Conservation (phyloP, 768 basidiomycete species). For the Lactarius tabidus region DNA sequence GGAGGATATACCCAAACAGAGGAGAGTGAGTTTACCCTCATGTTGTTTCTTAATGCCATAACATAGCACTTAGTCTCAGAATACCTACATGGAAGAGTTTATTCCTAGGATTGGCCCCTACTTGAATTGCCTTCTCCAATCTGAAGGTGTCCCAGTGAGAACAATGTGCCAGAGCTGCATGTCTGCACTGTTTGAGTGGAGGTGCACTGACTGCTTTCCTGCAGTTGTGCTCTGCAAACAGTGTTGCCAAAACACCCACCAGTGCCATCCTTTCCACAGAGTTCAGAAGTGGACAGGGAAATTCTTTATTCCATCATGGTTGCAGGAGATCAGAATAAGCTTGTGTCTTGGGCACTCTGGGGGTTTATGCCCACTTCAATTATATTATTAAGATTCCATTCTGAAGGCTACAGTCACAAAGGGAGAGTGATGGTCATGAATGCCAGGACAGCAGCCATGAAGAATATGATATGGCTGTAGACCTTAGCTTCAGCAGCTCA, state of each 20-base stretch:
- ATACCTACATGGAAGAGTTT: no score
- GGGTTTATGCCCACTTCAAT: background rate
- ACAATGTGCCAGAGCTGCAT: no score
- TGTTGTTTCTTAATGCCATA: no score
- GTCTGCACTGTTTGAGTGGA: background rate
- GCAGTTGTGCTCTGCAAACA: background rate
- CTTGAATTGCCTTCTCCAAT: no score
- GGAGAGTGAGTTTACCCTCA: no score
- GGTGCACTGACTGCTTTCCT: background rate
- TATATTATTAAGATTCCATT: background rate
- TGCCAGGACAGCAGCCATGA: background rate
- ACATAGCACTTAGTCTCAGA: no score
- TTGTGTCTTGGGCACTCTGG: conserved; percentile 3
- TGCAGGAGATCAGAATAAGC: background rate
- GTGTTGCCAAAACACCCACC: background rate
- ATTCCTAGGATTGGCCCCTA: no score
- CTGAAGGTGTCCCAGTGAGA: no score
- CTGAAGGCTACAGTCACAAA: background rate
- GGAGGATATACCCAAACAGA: no score
- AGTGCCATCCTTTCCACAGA: conserved; percentile 3
- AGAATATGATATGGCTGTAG: background rate
- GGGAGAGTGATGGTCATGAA: no score
- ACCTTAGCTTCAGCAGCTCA: background rate
- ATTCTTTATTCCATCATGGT: conserved; percentile 5
- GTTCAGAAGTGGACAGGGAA: conserved; percentile 2